phyloP scores from a whole-genome alignment of 148 eudicot species.

The Vaccinium myrtillus region DNA sequence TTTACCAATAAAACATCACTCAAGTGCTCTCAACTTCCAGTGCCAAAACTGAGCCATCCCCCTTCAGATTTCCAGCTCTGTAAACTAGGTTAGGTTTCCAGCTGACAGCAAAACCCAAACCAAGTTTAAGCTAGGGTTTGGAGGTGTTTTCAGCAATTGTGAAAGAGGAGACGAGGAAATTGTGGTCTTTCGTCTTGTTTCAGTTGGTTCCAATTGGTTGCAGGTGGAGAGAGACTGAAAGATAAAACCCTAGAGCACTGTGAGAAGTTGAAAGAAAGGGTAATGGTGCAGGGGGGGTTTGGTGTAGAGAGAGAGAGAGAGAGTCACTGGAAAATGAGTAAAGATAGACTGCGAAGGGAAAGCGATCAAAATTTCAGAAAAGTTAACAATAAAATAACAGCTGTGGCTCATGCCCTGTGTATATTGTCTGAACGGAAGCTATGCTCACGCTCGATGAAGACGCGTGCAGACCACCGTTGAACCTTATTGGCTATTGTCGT shows the following conservation, averaged over 20 bases:
- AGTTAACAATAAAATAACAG: constrained; percentile 27
- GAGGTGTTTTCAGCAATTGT: not conserved
- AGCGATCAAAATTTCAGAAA: constrained; percentile 5
- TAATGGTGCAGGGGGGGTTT: not conserved
- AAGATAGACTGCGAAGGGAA: not conserved
- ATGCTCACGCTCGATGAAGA: not conserved
- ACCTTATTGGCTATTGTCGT: not conserved
- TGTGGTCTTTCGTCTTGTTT: not conserved
- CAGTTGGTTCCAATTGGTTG: constrained; percentile 5
- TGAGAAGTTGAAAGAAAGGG: not conserved
- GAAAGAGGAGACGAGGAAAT: not conserved
- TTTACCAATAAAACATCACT: constrained; percentile 20
- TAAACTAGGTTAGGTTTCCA: constrained; percentile 18
- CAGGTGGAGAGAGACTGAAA: not conserved
- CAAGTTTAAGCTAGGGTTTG: not conserved
- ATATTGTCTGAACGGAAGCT: not conserved
- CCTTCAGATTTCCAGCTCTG: not conserved
- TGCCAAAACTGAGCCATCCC: constrained; percentile 19
- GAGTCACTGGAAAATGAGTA: constrained; percentile 5
- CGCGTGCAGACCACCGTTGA: not conserved
- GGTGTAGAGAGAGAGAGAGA: constrained; percentile 10
- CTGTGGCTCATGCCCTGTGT: constrained; percentile 9
- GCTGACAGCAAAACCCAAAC: not conserved
- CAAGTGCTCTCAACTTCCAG: constrained; percentile 22
- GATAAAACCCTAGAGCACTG: constrained; percentile 9